Percentiles rank a stretch among this genome's conserved stretches.
phyloP scores from a whole-genome alignment of 2,329 filamentous ascomycete species.

The Fusarium mangiferae region DNA sequence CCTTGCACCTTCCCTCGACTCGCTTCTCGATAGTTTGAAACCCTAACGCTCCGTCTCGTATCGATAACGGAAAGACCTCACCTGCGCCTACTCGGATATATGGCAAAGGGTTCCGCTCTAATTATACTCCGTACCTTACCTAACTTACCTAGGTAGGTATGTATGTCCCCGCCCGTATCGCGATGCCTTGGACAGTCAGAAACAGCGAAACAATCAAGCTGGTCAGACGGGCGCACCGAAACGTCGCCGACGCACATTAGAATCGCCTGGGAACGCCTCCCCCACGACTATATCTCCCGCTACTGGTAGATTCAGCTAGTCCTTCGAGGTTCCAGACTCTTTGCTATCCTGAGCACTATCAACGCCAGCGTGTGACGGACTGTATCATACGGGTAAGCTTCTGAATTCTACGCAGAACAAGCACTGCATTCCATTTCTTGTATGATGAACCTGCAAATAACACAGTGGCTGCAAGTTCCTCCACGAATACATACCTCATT shows the following conservation, averaged over 20 bases:
- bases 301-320: conserved; percentile 22
- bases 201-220: not conserved
- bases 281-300: conserved; percentile 14
- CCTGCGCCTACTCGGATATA: not conserved
- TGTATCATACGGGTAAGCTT: conserved; percentile 33
- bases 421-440: not conserved
- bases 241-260: conserved; percentile 16
- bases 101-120: not conserved
- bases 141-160: not conserved
- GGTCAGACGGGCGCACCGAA: conserved; percentile 28
- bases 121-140: not conserved
- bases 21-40: not conserved
- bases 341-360: not conserved
- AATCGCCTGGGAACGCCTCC: conserved; percentile 24
- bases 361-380: conserved; percentile 9
- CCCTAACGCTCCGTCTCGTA: not conserved
- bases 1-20: not conserved
- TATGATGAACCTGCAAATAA: not conserved
- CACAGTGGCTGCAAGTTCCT: not conserved
- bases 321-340: conserved; percentile 38
- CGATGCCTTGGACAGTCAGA: not conserved
- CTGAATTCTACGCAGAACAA: not conserved
- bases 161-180: not conserved
- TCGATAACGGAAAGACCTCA: not conserved
- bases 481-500: conserved; percentile 10